Base-by-base conservation (phyloP, 306 rosid species). In the Canavalia ensiformis region DNA sequence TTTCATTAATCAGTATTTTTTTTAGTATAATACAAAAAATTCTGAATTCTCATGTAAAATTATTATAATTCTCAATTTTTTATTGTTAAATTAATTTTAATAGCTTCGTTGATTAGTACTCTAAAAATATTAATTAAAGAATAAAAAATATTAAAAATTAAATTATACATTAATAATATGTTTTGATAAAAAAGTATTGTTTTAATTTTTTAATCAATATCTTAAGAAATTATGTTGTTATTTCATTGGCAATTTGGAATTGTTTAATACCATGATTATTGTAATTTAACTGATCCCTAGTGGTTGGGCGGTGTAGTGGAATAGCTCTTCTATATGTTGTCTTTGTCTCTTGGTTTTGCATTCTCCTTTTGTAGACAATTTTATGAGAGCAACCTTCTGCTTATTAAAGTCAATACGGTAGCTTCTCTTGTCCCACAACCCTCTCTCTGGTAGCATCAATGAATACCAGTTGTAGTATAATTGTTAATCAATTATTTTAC, bases 281-380 rank as follows among this genome's bases (percentile, higher is more conserved):
- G 5, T 49, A 76, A 44, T 50, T 60, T 49, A 76, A 44, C 56
- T 60, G 51, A 42, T 81, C 13, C n/a, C 8, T 42, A 30, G 84
- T 81, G 70, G 88, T 70, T 84, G 86, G 88, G 4, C 88, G 84
- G 88, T 78, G 74, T 45, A 68, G 84, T 81, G 82, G 86, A 81
- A 84, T 57, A 55, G 56, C 68, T 58, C n/a, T 25, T 1, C 13
- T 39, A 2, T 4, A 9, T 49, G 57, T 7, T 69, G 42, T 69
- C 41, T 33, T 9, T 69, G 72, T 59, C 63, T 5, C 9, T 49
- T 49, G 5, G 51, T 42, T 25, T 18, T 31, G 65, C 25, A 30
- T 29, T 33, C 7, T 8, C 41, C 6, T 44, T 59, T 34, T 74
- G 55, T 1, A 8, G 29, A 12, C 2, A 39, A 3, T 29, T 50